phyloP scores from a whole-genome alignment of 2,329 filamentous ascomycete genomes.

The Fusarium caatingaense region DNA sequence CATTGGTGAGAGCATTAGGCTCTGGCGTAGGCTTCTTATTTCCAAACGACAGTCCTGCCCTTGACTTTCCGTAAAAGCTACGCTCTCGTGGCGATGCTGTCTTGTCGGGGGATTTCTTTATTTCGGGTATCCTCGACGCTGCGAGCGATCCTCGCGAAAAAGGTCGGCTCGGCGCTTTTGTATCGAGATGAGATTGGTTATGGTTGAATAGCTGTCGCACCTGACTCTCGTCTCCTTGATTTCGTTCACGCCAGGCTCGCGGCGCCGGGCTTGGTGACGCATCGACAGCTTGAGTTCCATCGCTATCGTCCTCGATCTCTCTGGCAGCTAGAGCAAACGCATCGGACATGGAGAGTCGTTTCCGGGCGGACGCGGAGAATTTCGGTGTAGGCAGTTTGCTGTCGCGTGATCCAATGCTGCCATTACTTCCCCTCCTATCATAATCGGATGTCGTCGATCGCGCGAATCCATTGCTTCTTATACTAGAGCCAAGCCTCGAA shows the following conservation, averaged over 20 bases:
- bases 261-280: constrained; percentile 65
- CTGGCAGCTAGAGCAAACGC: constrained; percentile 53
- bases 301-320: constrained; percentile 45
- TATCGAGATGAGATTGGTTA: constrained; percentile 49
- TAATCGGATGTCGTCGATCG: constrained; percentile 46
- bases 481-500: constrained; percentile 22
- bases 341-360: constrained; percentile 56
- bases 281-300: constrained; percentile 49
- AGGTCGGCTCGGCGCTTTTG: constrained; percentile 41
- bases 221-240: constrained; percentile 48
- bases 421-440: constrained; percentile 37
- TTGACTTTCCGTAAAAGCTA: constrained; percentile 42
- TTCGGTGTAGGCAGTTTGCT: constrained; percentile 52
- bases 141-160: constrained; percentile 43
- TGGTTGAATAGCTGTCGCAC: constrained; percentile 47
- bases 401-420: constrained; percentile 45
- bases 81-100: constrained; percentile 38
- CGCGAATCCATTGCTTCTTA: constrained; percentile 26
- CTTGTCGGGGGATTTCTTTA: constrained; percentile 34
- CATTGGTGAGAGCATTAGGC: constrained; percentile 17
- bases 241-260: constrained; percentile 55
- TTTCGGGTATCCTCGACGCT: constrained; percentile 33
- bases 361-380: constrained; percentile 47
- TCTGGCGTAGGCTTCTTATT: constrained; percentile 28
- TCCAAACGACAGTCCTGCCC: constrained; percentile 41